Base-by-base conservation (phyloP, 2,329 filamentous ascomycete species). In the Pezicula rhizophila region DNA sequence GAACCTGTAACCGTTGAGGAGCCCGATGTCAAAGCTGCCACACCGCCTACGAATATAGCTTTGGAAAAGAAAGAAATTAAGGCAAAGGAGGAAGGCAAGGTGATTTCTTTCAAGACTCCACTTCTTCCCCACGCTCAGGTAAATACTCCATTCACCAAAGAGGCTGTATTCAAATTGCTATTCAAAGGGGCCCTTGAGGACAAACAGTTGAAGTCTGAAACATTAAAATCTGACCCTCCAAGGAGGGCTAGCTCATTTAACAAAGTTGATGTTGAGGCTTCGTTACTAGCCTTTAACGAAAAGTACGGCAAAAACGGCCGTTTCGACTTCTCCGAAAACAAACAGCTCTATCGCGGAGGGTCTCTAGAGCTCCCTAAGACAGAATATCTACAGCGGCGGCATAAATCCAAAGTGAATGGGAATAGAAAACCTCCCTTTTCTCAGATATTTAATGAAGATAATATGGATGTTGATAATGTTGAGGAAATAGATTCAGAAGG, bases 381-480 rank as follows among this genome's bases (percentile, higher is more conserved):
- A 25, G 48, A 58, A 40, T 62, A 61, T 42, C 52, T 65, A 11
- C 52, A 42, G 14, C 46, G 46, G 12, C 57, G 56, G 17, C 50
- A 47, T 15, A 60, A 57, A 42, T 33, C 37, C 3, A 49, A 54
- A 17, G 52, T 52, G 12, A 52, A 47, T 31, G 43, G 44, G n/a
- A 26, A 26, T 46, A 50, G 14, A 44, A 37, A 1, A 68, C 70
- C 5, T 50, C 59, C 8, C n/a, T 28, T 48, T 53, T 64, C 31
- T 75, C 75, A 4, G 70, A 76, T 57, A 68, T 69, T 39, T 74
- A 76, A 46, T 71, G 75, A 49, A 28, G 48, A 54, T n/a, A 49
- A 52, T 11, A 20, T 48, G 14, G 38, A 50, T 39, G 50, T 46
- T n/a, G 38, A 49, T 15, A 5, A 43, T n/a, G 44, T 51, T 43